Evolutionary conservation across 768 basidiomycete genomes (phyloP), one percentile per base, ranked within the genome.

Genomic region (Phaeolepiota aurea): DNA sequence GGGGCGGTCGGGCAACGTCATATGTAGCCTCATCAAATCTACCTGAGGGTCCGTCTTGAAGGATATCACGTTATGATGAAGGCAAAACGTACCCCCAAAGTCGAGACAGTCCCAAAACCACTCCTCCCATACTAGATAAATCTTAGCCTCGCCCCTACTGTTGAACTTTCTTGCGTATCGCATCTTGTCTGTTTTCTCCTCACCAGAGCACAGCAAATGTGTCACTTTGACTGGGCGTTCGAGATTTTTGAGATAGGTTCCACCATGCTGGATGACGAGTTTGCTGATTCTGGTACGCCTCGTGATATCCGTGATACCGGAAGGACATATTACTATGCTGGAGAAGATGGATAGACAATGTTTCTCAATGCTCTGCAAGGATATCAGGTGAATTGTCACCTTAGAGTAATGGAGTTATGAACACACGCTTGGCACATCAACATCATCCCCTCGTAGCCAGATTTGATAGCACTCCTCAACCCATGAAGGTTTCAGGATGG

Each of bases 71-170:
- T 41, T 19, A 35, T n/a, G 37, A 20, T 20, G 32, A 20, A 39
- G 13, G 25, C 18, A 13, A 11, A 12, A 55, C 57, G 36, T 46
- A 66, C 84, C 88, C 44, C 79, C 78, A 53, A 77, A 87, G 31
- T 81, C 77, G 2, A 93, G 51, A 19, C 76, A 93, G 52, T 96
- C 92, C 89, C 89, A 93, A 42, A 96, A 85, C 93, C 93, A 97
- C 46, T 94, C 91, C 53, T 93, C 90, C 86, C 92, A 94, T 1
- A 96, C 77, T 2, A 93, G 64, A 37, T 74, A 68, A 21, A 91
- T 90, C 32, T 74, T 69, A 3, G 81, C 82, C 56, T 88, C 87
- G 22, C 78, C 75, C 15, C 69, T 65, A 13, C 65, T 56, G 53
- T 84, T 85, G 51, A 86, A 84, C 52, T 82, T 83, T 42, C 78